phyloP scores from a whole-genome alignment of 306 rosid genomes.

The Vigna mungo region DNA sequence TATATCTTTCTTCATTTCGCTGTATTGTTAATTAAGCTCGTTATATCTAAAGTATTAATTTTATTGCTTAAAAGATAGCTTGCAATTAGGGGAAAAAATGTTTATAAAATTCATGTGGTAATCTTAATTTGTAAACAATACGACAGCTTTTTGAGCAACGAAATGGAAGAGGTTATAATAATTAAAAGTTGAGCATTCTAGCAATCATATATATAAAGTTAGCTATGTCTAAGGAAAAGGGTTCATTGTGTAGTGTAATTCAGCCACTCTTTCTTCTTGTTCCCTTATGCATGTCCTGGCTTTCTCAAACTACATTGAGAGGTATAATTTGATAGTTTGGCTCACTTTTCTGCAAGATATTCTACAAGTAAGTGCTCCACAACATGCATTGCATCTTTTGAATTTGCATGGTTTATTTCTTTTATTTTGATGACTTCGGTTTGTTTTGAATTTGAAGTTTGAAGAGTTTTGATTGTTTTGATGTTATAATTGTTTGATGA shows the following conservation, averaged over 20 bases:
- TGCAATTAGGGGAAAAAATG: too few relatives aligned
- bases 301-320: conserved; percentile 32
- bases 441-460: not conserved
- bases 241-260: not conserved
- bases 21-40: too few relatives aligned
- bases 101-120: too few relatives aligned
- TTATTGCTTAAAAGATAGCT: too few relatives aligned
- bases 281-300: conserved; percentile 1
- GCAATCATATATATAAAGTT: conserved; percentile 15
- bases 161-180: not conserved
- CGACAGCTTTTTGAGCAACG: too few relatives aligned
- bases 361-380: not conserved
- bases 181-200: not conserved
- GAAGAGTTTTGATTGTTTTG: not conserved
- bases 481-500: not conserved
- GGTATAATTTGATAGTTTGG: conserved; percentile 6
- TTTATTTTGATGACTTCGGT: not conserved
- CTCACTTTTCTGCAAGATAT: not conserved
- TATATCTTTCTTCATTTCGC: too few relatives aligned
- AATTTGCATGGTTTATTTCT: not conserved
- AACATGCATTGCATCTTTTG: not conserved
- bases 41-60: too few relatives aligned
- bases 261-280: conserved; percentile 2
- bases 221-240: not conserved
- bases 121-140: too few relatives aligned